Evolutionary conservation across 306 rosid species (phyloP).

Genomic region (Cicer chorassanicum): DNA sequence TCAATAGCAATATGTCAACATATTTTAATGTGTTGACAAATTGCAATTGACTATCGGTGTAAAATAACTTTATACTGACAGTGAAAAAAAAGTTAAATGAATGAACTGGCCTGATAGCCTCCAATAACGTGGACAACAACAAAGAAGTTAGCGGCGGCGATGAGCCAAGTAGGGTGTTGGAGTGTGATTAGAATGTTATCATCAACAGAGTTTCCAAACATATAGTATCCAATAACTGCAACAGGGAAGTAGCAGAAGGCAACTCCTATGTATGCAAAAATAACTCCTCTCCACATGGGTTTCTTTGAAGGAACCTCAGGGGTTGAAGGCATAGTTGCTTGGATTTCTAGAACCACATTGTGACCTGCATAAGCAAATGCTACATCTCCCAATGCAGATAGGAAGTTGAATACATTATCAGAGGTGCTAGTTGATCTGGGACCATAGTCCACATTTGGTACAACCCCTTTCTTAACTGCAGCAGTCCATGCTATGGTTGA

Average conservation of each 20-base stretch:
- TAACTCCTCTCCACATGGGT: constrained; percentile 87
- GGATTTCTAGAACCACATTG: constrained; percentile 86
- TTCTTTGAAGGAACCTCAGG: constrained; percentile 76
- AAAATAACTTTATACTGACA: too few species aligned
- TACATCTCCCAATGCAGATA: constrained; percentile 74
- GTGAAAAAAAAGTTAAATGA: neutral
- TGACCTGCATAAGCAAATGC: constrained; percentile 96
- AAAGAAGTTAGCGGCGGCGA: constrained; percentile 71
- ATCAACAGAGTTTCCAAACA: constrained; percentile 63
- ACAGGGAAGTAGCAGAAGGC: constrained; percentile 87
- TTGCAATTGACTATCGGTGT: too few species aligned
- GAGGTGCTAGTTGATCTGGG: neutral
- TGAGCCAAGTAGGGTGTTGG: constrained; percentile 71
- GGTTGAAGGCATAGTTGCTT: constrained; percentile 91
- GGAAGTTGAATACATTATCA: constrained; percentile 54
- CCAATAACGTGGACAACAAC: constrained; percentile 82
- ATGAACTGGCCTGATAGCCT: constrained; percentile 64
- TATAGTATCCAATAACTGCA: constrained; percentile 64
- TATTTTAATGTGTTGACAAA: too few species aligned
- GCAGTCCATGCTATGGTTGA: constrained; percentile 82
- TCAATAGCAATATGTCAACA: too few species aligned
- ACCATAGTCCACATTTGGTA: constrained; percentile 51
- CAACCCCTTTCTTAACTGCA: constrained; percentile 51
- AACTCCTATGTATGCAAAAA: constrained; percentile 75
- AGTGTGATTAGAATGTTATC: constrained; percentile 54